Percentiles rank a stretch among this genome's conserved stretches.
These are phyloP conservation scores for Scutellaria galericulata DNA, from an alignment of 257 asterid genomes.

Conservation along the genomic window DNA sequence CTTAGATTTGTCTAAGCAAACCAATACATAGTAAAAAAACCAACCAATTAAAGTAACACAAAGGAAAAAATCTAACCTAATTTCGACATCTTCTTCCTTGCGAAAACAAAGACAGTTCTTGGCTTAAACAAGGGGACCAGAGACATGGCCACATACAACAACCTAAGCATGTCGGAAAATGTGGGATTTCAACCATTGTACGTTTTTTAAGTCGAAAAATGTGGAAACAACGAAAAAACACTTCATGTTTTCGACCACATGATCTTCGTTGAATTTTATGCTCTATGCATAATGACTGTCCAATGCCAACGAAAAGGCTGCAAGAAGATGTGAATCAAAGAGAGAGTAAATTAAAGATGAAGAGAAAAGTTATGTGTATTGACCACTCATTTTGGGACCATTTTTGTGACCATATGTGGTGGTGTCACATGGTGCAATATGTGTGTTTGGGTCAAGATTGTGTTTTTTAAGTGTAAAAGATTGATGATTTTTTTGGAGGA, in stretches of 20 bases:
- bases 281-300: not conserved
- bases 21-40: not conserved
- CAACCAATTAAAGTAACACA: no score
- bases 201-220: no score
- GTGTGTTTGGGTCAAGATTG: no score
- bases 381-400: not conserved
- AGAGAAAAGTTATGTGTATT: not conserved
- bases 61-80: conserved; percentile 4
- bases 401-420: no score
- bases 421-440: no score
- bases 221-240: no score
- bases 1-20: not conserved
- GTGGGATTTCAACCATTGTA: no score
- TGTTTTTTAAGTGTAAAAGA: no score
- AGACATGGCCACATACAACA: conserved; percentile 39
- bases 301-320: not conserved
- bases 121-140: conserved; percentile 56
- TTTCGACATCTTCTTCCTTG: not conserved
- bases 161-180: no score
- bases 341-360: not conserved
- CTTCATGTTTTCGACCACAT: conserved; percentile 30
- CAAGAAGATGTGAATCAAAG: not conserved
- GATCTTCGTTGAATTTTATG: conserved; percentile 11
- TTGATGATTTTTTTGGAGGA: no score
- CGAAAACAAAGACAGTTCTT: conserved; percentile 30